Base-by-base conservation (phyloP, 1,284 basidiomycete genomes). In the Puccinia coronata region DNA sequence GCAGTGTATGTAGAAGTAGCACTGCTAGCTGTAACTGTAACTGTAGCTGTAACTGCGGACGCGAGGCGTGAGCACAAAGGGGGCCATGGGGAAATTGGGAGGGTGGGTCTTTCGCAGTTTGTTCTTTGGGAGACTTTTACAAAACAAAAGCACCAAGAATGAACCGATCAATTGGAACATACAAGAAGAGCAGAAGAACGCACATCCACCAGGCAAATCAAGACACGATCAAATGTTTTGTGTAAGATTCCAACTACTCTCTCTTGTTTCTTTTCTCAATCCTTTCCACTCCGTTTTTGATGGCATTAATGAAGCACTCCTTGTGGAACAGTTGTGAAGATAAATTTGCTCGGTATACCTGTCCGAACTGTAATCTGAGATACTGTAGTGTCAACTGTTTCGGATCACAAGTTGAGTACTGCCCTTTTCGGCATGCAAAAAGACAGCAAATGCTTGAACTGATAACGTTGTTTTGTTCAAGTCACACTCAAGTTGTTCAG, bases 341-440 rank as follows among this genome's bases (percentile, higher is more conserved):
- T 11, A 34, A 31, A 18, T 41, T 69, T 53, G 76, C 65, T 0
- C 49, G 31, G 53, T 79, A 79, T 47, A 79, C 76, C 9, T 79
- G 76, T 25, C 76, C 76, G 53, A 39, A 39, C 53, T 79, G 76
- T 23, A 79, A 79, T 31, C 36, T 79, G 1, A 49, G 76, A 14
- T 79, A 79, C n/a, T 79, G 76, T 36, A 69, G 65, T 57, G 49
- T 79, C 1, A 51, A 55, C 23, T 79, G 76, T 51, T 79, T 79
- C 53, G 67, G 53, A 70, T 51, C 76, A 39, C 47, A 34, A 53
- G 76, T 79, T 14, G 49, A 23, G 43, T 23, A 41, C 31, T 36
- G 12, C n/a, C 23, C 55, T 49, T 43, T 43, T 43, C 43, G 6
- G 6, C 43, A 6, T 16, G 8, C 8, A 16, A 43, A 43, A 43